These are phyloP conservation scores for Arthrobotrys iridis DNA, from an alignment of 2,329 filamentous ascomycete species.

Conservation along the genomic window DNA sequence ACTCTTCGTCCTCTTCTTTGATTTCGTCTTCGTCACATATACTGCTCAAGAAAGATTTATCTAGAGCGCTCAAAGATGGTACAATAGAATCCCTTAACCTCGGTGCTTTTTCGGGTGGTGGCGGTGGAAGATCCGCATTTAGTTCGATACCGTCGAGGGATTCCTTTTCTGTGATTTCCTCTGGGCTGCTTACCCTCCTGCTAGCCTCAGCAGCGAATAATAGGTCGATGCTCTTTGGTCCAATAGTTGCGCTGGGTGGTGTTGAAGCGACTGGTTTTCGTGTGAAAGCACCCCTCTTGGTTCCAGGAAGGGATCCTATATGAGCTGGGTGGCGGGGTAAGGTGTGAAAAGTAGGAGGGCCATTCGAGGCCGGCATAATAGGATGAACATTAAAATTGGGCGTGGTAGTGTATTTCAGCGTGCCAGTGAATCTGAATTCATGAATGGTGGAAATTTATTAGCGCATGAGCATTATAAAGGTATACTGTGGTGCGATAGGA, in stretches of 20 bases:
- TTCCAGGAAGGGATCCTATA: not conserved
- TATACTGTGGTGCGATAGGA: too few species aligned
- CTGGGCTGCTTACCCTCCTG: conserved; percentile 24
- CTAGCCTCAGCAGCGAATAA: conserved; percentile 35
- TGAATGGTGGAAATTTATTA: not conserved
- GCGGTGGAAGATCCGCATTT: conserved; percentile 39
- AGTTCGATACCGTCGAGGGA: conserved; percentile 18
- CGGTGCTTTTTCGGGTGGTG: conserved; percentile 47
- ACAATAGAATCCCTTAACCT: conserved; percentile 52
- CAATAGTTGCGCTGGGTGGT: conserved; percentile 20
- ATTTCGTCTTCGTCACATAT: conserved; percentile 16
- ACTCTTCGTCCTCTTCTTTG: conserved; percentile 28
- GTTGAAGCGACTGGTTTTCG: conserved; percentile 50
- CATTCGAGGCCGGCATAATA: conserved; percentile 39
- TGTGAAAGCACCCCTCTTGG: conserved; percentile 42
- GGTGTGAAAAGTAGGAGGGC: conserved; percentile 45
- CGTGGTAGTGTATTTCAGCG: conserved; percentile 49
- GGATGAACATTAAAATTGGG: conserved; percentile 51
- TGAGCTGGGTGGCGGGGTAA: conserved; percentile 40
- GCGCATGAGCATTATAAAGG: not conserved
- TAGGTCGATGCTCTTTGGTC: conserved; percentile 46
- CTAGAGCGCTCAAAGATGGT: conserved; percentile 33
- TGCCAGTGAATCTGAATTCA: conserved; percentile 43
- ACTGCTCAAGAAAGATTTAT: conserved; percentile 42
- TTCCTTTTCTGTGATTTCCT: conserved; percentile 6